Conservation (phyloP, 225 moss, liverwort and hornwort genomes). For the Physcomitrium patens region DNA sequence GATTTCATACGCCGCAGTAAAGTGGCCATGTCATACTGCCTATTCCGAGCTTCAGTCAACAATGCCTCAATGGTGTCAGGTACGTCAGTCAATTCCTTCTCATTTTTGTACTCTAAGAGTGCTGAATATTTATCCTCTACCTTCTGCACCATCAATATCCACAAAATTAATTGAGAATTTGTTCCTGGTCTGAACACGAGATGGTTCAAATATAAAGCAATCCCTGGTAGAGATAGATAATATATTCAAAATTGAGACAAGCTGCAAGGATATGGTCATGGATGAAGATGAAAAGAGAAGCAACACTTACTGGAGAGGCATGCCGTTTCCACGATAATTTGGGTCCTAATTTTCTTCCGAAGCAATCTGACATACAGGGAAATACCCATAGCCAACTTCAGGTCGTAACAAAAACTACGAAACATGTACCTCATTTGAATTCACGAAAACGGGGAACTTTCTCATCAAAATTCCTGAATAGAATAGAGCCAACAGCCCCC, state of each 20-base stretch:
- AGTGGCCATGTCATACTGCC: constrained; percentile 77
- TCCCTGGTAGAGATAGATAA: neutral
- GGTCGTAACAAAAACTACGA: neutral
- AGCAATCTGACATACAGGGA: constrained; percentile 65
- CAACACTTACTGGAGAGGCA: constrained; percentile 52
- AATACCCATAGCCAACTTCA: neutral
- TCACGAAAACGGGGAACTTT: no score
- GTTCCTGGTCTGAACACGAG: no score
- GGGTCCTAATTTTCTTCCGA: constrained; percentile 89
- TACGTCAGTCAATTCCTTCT: constrained; percentile 43
- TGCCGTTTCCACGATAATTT: constrained; percentile 67
- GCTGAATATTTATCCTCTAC: constrained; percentile 41
- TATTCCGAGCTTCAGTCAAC: constrained; percentile 73
- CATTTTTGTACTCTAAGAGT: constrained; percentile 42
- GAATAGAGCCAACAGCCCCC: no score
- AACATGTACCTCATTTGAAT: no score
- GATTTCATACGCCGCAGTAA: constrained; percentile 73
- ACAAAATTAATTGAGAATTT: no score
- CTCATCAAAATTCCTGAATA: no score
- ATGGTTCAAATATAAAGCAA: neutral
- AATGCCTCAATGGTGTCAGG: constrained; percentile 89
- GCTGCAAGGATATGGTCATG: neutral
- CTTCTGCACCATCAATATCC: constrained; percentile 40
- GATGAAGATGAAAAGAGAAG: neutral
- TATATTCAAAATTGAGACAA: no score